Conservation (phyloP, 257 asterid species). For the Solanum piurae region DNA sequence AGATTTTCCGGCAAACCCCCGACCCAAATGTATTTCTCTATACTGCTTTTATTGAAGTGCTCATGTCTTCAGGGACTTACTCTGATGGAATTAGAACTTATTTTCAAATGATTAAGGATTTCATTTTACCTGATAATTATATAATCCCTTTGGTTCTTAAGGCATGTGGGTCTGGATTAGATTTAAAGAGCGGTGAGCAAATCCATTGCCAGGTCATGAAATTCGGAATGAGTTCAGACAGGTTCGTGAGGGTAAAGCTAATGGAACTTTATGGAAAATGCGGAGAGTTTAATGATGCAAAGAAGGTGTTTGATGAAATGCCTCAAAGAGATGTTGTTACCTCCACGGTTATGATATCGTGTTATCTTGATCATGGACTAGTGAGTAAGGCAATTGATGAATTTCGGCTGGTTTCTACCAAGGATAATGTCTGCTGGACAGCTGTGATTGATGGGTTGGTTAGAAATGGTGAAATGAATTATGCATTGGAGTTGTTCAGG, state of each 20-base stretch:
- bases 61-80: conserved; percentile 10
- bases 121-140: conserved; percentile 30
- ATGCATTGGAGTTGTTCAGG: conserved; percentile 37
- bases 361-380: conserved; percentile 28
- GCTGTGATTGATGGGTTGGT: conserved; percentile 58
- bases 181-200: conserved; percentile 23
- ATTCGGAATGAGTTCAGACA: conserved; percentile 23
- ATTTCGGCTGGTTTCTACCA: conserved; percentile 13
- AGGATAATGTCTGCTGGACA: conserved; percentile 58
- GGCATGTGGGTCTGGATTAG: conserved; percentile 31
- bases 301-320: conserved; percentile 43
- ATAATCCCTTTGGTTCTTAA: conserved; percentile 32
- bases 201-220: conserved; percentile 37
- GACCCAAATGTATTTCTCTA: conserved; percentile 35
- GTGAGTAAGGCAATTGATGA: conserved; percentile 20
- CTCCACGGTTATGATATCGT: conserved; percentile 35
- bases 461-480: conserved; percentile 32
- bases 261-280: conserved; percentile 43
- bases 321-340: conserved; percentile 39
- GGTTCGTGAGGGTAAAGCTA: conserved; percentile 30
- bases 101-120: conserved; percentile 23
- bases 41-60: conserved; percentile 42
- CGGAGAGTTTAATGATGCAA: conserved; percentile 28
- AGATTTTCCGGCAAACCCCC: conserved; percentile 18
- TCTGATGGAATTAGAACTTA: conserved; percentile 10